These are phyloP conservation scores for Cytidiella melzeri DNA, from an alignment of 768 basidiomycete genomes.

Conservation along the genomic window DNA sequence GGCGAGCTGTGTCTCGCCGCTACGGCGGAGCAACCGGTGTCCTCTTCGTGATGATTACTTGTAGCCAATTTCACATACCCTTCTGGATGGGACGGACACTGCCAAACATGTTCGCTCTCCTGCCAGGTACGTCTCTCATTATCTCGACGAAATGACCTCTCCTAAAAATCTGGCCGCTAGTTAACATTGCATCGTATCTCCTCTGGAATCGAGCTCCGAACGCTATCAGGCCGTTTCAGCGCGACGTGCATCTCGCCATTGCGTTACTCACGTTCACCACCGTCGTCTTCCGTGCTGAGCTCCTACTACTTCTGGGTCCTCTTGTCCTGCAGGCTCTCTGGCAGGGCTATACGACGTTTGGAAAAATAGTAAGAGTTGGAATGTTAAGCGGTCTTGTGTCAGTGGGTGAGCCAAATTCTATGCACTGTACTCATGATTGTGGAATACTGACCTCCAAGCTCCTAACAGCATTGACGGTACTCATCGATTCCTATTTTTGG, in stretches of 20 bases:
- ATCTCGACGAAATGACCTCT: background rate
- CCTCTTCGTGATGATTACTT: constrained; percentile 62
- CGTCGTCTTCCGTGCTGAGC: constrained; percentile 75
- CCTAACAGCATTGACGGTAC: constrained; percentile 57
- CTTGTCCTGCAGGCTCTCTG: constrained; percentile 50
- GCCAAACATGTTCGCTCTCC: constrained; percentile 89
- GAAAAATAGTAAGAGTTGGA: constrained; percentile 42
- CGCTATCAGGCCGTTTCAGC: constrained; percentile 30
- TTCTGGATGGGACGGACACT: constrained; percentile 94
- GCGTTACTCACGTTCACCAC: constrained; percentile 59
- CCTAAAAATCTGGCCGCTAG: too few relatives aligned
- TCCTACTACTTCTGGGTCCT: constrained; percentile 60
- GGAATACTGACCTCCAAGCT: too few relatives aligned
- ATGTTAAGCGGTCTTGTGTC: constrained; percentile 43
- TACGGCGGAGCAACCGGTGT: constrained; percentile 56
- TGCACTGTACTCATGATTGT: too few relatives aligned
- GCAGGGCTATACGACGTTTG: constrained; percentile 36
- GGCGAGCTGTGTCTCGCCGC: constrained; percentile 52
- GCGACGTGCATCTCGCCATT: constrained; percentile 38
- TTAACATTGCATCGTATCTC: constrained; percentile 50
- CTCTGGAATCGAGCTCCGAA: constrained; percentile 40
- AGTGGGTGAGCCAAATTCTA: constrained; percentile 46
- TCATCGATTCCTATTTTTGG: constrained; percentile 89
- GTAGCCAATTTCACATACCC: constrained; percentile 84
- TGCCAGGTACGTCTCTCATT: constrained; percentile 50